A percentile compares a stretch with the other conserved stretches of the same genome.
These are phyloP conservation scores for Royoungia palumana DNA, from an alignment of 768 basidiomycete genomes.

Conservation along the genomic window DNA sequence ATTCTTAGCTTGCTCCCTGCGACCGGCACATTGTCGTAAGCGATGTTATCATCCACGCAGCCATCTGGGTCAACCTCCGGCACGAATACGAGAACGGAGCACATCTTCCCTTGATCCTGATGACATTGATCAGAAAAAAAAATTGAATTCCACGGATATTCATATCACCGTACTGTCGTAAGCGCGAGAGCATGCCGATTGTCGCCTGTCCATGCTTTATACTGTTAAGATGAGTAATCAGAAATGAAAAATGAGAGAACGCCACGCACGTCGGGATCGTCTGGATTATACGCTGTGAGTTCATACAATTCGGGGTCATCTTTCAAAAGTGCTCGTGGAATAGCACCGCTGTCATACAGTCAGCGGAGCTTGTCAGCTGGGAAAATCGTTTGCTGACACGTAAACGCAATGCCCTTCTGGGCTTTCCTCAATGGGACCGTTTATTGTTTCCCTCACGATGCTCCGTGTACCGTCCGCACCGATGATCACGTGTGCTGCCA, in stretches of 20 bases:
- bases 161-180: constrained; percentile 19
- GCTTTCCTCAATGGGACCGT: constrained; percentile 28
- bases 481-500: constrained; percentile 53
- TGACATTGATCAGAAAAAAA: constrained; percentile 1
- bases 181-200: constrained; percentile 22
- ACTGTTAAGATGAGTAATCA: constrained; percentile 13
- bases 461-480: constrained; percentile 62
- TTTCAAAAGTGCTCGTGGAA: constrained; percentile 41
- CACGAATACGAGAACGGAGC: constrained; percentile 38
- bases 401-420: constrained; percentile 40
- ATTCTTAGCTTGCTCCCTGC: constrained; percentile 35
- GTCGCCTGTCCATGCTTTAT: constrained; percentile 26
- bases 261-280: constrained; percentile 21
- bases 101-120: constrained; percentile 38
- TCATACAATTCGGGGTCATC: constrained; percentile 43
- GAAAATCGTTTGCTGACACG: constrained; percentile 34
- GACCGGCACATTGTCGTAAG: constrained; percentile 26
- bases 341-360: constrained; percentile 33
- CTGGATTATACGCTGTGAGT: constrained; percentile 23
- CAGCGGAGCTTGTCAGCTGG: not conserved
- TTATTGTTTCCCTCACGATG: constrained; percentile 35
- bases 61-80: constrained; percentile 38
- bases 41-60: constrained; percentile 27
- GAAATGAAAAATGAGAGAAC: not conserved
- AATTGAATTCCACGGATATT: not conserved